These are phyloP conservation scores for Stephanodiscus triporus DNA, from an alignment of 108 stramenopile species.

Conservation along the genomic window DNA sequence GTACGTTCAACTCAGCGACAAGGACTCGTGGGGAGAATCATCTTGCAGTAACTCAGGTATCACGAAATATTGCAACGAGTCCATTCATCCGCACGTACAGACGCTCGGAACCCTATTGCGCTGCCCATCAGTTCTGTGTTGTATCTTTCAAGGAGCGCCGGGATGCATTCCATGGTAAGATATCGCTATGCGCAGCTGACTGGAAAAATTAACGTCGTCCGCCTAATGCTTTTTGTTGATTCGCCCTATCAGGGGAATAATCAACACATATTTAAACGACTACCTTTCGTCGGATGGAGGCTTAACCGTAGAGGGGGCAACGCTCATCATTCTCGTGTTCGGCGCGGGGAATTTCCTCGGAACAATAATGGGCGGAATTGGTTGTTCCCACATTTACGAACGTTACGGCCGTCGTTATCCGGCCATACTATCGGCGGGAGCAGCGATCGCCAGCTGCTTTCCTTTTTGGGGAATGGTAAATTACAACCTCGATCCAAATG, in stretches of 20 bases:
- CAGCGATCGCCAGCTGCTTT: conserved; percentile 65
- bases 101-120: conserved; percentile 50
- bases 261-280: conserved; percentile 87
- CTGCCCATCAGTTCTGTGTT: conserved; percentile 68
- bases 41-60: neutral
- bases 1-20: conserved; percentile 18
- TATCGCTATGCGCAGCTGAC: neutral
- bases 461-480: conserved; percentile 79
- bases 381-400: conserved; percentile 62
- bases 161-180: conserved; percentile 77
- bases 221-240: too few species aligned
- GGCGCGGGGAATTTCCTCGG: conserved; percentile 82
- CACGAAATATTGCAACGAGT: conserved; percentile 13
- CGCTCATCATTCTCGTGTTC: conserved; percentile 68
- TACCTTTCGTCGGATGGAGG: conserved; percentile 80
- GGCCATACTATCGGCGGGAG: conserved; percentile 60
- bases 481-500: conserved; percentile 20
- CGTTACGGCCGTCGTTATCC: conserved; percentile 63
- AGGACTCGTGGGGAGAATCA: neutral
- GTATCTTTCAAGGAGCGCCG: conserved; percentile 85
- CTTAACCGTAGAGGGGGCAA: conserved; percentile 76
- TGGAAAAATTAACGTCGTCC: neutral
- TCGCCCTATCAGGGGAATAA: conserved; percentile 50
- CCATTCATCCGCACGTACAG: conserved; percentile 32
- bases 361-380: conserved; percentile 69